Base-by-base conservation (phyloP, 2,329 filamentous ascomycete genomes). In the Didymella sp. region DNA sequence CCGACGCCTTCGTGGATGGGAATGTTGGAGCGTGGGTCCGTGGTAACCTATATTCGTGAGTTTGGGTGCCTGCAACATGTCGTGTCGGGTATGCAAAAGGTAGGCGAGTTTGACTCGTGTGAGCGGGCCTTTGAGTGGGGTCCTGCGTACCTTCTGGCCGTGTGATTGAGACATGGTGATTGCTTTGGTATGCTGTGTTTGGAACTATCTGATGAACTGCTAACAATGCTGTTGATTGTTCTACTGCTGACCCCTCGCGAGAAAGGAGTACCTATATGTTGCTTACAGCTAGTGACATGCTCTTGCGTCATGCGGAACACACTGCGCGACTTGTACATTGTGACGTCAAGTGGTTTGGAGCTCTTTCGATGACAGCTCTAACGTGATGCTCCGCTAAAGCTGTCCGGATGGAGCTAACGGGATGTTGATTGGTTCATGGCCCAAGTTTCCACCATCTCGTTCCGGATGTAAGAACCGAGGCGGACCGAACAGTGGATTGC, bases 1-100 rank as follows among this genome's bases (percentile, higher is more conserved):
- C 91, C 91, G 5, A 88, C 79, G 13, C 82, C 78, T 74, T 95
- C 91, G 15, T 79, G 73, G 56, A 81, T 83, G 17, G 61, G 58
- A 25, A 85, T 83, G 41, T 67, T 70, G 43, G 78, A 72, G 57
- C 73, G 69, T 49, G 81, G 79, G 69, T 85, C 84, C 43, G 73
- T 80, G 42, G 80, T 84, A 62, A 78, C 71, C 74, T 81, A 35
- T 4, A 3, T 7, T 25, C 15, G 60, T 49, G n/a, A 47, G 48
- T 28, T 17, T 12, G 7, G 11, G 17, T 31, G 37, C 11, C 13
- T 12, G 1, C 8, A 17, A 22, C 13, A 13, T 30, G 28, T 30
- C 21, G 17, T 21, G 9, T 41, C 6, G 30, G n/a, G 13, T 4
- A 42, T 19, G 41, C 40, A 30, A 17, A 43, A 41, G 27, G 21